Evolutionary conservation across 306 rosid genomes (phyloP), one percentile per base, ranked within the genome.

Genomic region (Malus asiatica): DNA sequence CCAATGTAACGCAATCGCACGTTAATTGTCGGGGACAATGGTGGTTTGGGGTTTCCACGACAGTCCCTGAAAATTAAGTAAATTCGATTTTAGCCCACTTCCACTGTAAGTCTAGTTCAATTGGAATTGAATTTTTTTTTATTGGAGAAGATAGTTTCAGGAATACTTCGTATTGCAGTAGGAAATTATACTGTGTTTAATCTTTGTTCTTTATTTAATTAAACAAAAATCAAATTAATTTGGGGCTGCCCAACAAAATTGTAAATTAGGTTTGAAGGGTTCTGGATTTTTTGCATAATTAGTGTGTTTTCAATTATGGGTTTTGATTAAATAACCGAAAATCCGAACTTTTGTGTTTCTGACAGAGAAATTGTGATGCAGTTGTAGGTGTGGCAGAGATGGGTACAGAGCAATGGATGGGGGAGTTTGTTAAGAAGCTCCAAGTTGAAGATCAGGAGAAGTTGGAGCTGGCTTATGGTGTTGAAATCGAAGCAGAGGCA

Each of bases 401-500:
- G 52, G 77, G 29, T 60, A 66, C 44, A 27, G 77, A 61, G 77
- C 30, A 42, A 4, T 60, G 69, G 69, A 44, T 74, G 69, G 70
- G 65, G 33, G 77, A 61, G 60, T 74, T 62, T 42, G 23, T 74
- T 45, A 32, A 46, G 59, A 74, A 74, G 30, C 10, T 74, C 30
- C 58, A 74, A 8, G 42, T 10, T 65, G 69, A 61, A 46, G 60
- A 74, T 44, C 77, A 74, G 70, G 69, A 60, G 77, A 61, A 74
- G 70, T 29, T 74, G 68, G 77, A 61, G 77, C 69, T 74, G 44
- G 59, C 51, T 51, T 61, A 25, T 61, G 77, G 77, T 60, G 77
- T 74, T 44, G 77, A 74, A 74, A 74, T 74, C 44, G 59, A 45
- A 44, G 27, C 70, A 1, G 77, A 61, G 6, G 59, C 70, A 12